Conservation (phyloP, 495 filamentous ascomycete species). For the Chaetomidium leptoderma region DNA sequence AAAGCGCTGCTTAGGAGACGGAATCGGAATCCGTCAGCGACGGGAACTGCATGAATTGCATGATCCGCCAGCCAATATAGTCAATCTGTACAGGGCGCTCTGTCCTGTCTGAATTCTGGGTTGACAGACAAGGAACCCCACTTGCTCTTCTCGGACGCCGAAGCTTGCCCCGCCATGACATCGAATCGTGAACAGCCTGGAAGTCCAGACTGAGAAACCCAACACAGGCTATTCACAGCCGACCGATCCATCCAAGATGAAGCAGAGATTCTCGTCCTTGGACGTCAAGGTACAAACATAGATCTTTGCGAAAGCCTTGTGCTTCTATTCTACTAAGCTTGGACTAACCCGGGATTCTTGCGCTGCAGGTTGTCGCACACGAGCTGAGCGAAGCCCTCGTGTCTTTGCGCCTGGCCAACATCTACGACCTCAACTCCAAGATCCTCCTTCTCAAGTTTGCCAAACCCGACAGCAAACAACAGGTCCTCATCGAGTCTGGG, state of each 20-base stretch:
- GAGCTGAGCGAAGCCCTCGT: slow-evolving; percentile 76
- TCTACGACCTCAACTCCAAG: slow-evolving; percentile 91
- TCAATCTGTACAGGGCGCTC: not conserved
- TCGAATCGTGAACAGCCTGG: not conserved
- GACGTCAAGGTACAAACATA: slow-evolving; percentile 66
- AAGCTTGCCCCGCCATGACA: slow-evolving; percentile 7
- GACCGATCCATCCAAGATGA: slow-evolving; percentile 59
- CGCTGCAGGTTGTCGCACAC: slow-evolving; percentile 74
- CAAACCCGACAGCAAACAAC: slow-evolving; percentile 78
- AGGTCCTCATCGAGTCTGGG: slow-evolving; percentile 87
- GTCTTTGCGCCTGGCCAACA: slow-evolving; percentile 78
- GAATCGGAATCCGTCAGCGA: not conserved
- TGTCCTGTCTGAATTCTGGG: not conserved
- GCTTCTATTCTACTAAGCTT: not conserved
- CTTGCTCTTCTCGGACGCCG: slow-evolving; percentile 13
- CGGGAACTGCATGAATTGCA: not conserved
- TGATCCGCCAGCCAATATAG: not conserved
- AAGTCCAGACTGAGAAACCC: not conserved
- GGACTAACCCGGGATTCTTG: not conserved
- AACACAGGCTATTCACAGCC: not conserved
- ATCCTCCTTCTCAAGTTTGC: slow-evolving; percentile 93
- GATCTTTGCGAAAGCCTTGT: not conserved
- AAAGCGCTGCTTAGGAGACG: not conserved
- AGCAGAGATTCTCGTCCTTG: slow-evolving; percentile 92
- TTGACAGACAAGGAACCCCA: slow-evolving; percentile 7